phyloP scores from a whole-genome alignment of 306 rosid species.

The Prunus dulcis region DNA sequence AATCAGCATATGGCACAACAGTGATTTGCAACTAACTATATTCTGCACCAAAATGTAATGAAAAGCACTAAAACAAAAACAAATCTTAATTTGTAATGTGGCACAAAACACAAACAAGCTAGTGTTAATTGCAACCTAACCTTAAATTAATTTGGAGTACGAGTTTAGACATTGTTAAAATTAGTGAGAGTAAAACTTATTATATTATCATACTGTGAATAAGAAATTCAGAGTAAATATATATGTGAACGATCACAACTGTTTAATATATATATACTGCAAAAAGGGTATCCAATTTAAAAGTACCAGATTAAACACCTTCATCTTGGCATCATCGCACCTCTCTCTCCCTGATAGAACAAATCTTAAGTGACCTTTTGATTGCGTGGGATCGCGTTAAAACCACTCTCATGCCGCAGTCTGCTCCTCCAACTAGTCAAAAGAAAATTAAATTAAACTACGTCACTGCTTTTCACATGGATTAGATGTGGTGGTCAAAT shows the following conservation, averaged over 20 bases:
- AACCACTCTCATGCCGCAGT: not conserved
- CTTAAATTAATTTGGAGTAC: accelerated
- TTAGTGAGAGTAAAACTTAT: accelerated
- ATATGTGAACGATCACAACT: no score
- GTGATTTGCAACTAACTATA: not conserved
- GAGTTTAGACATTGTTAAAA: not conserved
- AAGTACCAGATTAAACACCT: not conserved
- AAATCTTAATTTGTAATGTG: not conserved
- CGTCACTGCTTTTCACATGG: constrained; percentile 20
- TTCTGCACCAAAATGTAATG: not conserved
- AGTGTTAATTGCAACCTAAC: no score
- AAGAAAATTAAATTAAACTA: not conserved
- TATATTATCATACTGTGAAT: no score
- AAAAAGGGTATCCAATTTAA: no score
- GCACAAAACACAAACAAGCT: not conserved
- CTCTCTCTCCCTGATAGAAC: not conserved
- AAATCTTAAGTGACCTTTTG: not conserved
- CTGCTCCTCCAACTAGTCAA: not conserved
- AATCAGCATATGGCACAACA: not conserved
- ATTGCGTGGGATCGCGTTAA: not conserved
- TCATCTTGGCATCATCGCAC: not conserved
- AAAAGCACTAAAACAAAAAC: not conserved
- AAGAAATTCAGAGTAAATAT: accelerated
- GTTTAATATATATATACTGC: no score
- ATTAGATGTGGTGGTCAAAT: not conserved